Evolutionary conservation across 73 alveolate genomes (phyloP).

Genomic region (Paramecium primaurelia): DNA sequence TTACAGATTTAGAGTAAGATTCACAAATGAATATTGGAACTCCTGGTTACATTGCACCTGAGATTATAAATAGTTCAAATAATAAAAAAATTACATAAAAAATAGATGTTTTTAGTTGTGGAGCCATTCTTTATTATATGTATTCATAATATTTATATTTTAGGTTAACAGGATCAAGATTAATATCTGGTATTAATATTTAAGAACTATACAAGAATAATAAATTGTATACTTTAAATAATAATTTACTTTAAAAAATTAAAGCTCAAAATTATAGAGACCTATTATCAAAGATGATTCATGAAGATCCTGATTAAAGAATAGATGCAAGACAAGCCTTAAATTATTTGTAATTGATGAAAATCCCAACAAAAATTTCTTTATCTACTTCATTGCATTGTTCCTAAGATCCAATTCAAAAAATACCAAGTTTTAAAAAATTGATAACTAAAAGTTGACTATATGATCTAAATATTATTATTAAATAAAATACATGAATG

Average conservation of each 20-base stretch:
- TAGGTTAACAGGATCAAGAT: not conserved
- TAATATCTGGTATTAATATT: not conserved
- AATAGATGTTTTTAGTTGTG: not conserved
- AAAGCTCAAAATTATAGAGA: not conserved
- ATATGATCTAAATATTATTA: not conserved
- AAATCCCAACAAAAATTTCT: not conserved
- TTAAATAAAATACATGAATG: not conserved
- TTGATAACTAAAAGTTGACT: not conserved
- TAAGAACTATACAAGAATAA: not conserved
- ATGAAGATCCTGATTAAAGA: not conserved
- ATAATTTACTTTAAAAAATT: not conserved
- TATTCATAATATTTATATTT: not conserved
- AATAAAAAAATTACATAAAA: not conserved
- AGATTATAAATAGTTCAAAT: not conserved
- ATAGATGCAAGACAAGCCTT: not conserved
- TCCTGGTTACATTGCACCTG: constrained; percentile 81
- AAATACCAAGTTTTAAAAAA: not conserved
- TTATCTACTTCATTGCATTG: not conserved
- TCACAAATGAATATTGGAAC: constrained; percentile 63
- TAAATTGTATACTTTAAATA: not conserved
- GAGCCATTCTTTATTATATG: not conserved
- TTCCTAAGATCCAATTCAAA: not conserved
- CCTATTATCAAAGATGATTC: not conserved
- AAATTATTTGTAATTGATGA: not conserved
- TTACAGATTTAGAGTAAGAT: not conserved